Conservation (phyloP, 148 eudicot species). For the Fagopyrum homotropicum region DNA sequence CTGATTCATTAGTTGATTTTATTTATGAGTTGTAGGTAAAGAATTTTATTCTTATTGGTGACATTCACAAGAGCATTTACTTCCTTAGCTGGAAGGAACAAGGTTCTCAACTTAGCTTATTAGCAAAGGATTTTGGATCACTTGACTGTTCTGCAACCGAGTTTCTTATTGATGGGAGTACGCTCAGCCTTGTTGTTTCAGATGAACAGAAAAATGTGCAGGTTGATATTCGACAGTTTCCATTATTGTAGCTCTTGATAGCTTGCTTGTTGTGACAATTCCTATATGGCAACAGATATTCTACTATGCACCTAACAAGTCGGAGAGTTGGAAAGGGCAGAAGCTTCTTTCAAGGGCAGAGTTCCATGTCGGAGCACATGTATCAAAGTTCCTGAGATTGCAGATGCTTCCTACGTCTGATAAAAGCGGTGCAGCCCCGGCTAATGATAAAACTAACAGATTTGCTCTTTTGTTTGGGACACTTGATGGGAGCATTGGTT, state of each 20-base stretch:
- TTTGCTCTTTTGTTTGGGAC: slow-evolving; percentile 84
- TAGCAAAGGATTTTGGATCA: slow-evolving; percentile 92
- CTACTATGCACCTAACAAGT: slow-evolving; percentile 88
- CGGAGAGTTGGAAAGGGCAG: slow-evolving; percentile 97
- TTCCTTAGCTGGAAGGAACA: slow-evolving; percentile 98
- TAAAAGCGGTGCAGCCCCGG: slow-evolving; percentile 41
- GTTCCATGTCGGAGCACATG: slow-evolving; percentile 90
- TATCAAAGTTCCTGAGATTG: slow-evolving; percentile 77
- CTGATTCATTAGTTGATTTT: not conserved
- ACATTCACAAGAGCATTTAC: slow-evolving; percentile 89
- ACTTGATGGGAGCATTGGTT: slow-evolving; percentile 92
- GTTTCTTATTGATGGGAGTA: slow-evolving; percentile 91
- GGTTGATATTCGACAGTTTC: slow-evolving; percentile 32
- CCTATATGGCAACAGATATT: slow-evolving; percentile 45
- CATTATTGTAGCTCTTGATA: not conserved
- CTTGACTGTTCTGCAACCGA: slow-evolving; percentile 97
- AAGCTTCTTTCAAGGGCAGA: slow-evolving; percentile 97
- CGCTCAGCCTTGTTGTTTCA: slow-evolving; percentile 88
- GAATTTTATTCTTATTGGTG: slow-evolving; percentile 93
- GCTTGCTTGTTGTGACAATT: not conserved
- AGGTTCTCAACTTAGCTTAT: slow-evolving; percentile 79
- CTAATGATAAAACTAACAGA: slow-evolving; percentile 81
- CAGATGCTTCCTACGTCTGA: slow-evolving; percentile 86
- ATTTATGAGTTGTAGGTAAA: slow-evolving; percentile 54
- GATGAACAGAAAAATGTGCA: slow-evolving; percentile 95